phyloP scores from a whole-genome alignment of 139 green algal genomes.

The Closterium sp. region DNA sequence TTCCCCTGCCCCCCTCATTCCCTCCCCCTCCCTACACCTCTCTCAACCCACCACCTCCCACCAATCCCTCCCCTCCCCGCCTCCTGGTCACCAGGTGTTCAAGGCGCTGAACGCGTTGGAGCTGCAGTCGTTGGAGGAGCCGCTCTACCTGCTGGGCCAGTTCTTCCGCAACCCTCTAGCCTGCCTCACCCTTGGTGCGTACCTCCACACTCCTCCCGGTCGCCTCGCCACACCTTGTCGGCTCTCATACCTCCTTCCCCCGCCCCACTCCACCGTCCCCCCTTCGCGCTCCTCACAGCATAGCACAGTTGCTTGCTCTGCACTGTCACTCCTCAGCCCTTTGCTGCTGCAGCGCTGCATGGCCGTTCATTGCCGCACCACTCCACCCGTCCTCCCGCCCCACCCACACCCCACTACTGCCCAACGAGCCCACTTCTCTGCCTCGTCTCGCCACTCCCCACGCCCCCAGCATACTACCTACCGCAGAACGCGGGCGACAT shows the following conservation, averaged over 20 bases:
- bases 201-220: too few species aligned
- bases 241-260: background rate
- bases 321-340: too few species aligned
- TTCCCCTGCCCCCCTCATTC: too few species aligned
- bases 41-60: background rate
- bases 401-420: background rate
- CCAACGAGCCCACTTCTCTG: background rate
- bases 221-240: background rate
- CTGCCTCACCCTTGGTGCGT: slow-evolving; percentile 57
- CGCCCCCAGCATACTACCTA: slow-evolving; percentile 62
- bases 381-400: background rate
- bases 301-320: too few species aligned
- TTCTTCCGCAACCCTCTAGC: slow-evolving; percentile 71
- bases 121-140: slow-evolving; percentile 92
- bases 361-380: too few species aligned
- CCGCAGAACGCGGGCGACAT: slow-evolving; percentile 83
- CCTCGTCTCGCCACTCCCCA: background rate
- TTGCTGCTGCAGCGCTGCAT: too few species aligned
- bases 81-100: slow-evolving; percentile 61
- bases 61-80: too few species aligned
- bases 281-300: background rate
- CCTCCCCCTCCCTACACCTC: background rate
- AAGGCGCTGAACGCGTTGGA: slow-evolving; percentile 84
- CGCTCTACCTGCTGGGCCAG: slow-evolving; percentile 80
- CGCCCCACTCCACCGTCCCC: background rate